phyloP scores from a whole-genome alignment of 2,329 filamentous ascomycete genomes.

The Thielaviopsis cerberus region DNA sequence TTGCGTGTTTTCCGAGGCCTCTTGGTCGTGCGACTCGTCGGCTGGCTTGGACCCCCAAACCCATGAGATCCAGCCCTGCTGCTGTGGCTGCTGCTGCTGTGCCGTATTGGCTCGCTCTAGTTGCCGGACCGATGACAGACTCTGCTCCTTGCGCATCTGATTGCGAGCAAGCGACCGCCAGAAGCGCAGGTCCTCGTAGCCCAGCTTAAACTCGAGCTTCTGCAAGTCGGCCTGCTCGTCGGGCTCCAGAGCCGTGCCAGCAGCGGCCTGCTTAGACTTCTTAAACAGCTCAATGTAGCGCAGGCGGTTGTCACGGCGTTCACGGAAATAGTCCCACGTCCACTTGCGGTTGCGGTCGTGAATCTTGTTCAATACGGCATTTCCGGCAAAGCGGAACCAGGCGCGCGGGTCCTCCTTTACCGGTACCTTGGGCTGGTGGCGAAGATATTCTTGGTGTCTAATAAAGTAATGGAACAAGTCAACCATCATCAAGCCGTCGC shows the following conservation, averaged over 20 bases:
- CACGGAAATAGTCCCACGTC: constrained; percentile 91
- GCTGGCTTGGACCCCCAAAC: constrained; percentile 64
- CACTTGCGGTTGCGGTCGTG: constrained; percentile 82
- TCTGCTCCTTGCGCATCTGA: constrained; percentile 67
- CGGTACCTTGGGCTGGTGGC: constrained; percentile 63
- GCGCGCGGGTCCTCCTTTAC: constrained; percentile 81
- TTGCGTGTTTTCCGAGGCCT: constrained; percentile 51
- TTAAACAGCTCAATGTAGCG: constrained; percentile 92
- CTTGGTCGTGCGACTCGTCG: constrained; percentile 27
- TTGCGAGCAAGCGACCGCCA: constrained; percentile 91
- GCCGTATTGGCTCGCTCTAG: constrained; percentile 44
- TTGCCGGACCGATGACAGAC: constrained; percentile 2
- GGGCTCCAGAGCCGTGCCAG: constrained; percentile 45
- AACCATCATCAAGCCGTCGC: constrained; percentile 92
- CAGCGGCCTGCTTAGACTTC: constrained; percentile 56
- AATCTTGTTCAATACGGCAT: constrained; percentile 81
- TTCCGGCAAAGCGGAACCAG: constrained; percentile 80
- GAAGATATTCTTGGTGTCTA: constrained; percentile 92
- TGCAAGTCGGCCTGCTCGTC: constrained; percentile 57
- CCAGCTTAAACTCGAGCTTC: constrained; percentile 66
- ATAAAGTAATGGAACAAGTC: constrained; percentile 98
- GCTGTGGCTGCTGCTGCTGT: constrained; percentile 26
- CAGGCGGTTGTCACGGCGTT: constrained; percentile 73
- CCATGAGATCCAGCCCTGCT: constrained; percentile 72
- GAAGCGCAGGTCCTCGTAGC: constrained; percentile 89